These are phyloP conservation scores for Coniochaeta ligniaria DNA, from an alignment of 2,329 filamentous ascomycete genomes.

Conservation along the genomic window DNA sequence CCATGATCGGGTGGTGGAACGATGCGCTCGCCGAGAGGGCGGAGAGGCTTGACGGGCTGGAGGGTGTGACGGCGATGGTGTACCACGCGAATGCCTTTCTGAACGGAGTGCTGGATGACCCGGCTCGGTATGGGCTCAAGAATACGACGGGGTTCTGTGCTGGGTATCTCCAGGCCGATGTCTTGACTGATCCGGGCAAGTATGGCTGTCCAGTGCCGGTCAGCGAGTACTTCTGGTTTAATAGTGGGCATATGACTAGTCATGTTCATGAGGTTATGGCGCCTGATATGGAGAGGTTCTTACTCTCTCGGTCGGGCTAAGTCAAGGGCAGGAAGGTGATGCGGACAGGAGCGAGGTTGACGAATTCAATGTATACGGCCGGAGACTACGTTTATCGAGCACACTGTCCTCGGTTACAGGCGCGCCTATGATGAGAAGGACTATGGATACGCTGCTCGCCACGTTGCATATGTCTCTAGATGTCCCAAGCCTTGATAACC, in stretches of 20 bases:
- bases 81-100: conserved; percentile 25
- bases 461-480: too few relatives aligned
- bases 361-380: too few relatives aligned
- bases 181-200: conserved; percentile 12
- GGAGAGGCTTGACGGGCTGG: conserved; percentile 19
- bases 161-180: conserved; percentile 15
- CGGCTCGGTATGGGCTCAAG: conserved; percentile 16
- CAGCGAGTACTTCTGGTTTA: conserved; percentile 23
- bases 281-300: conserved; percentile 4
- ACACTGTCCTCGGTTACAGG: too few relatives aligned
- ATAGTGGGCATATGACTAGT: conserved; percentile 16
- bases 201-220: conserved; percentile 20
- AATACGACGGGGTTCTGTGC: conserved; percentile 20
- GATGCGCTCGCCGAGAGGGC: conserved; percentile 24
- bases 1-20: conserved; percentile 38
- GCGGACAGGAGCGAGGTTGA: too few relatives aligned
- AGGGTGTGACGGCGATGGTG: conserved; percentile 13
- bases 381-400: too few relatives aligned
- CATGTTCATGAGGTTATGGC: conserved; percentile 4
- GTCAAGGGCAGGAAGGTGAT: too few relatives aligned
- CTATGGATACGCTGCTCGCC: too few relatives aligned
- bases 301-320: background rate
- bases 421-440: too few relatives aligned
- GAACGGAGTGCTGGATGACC: conserved; percentile 19
- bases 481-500: too few relatives aligned